Evolutionary conservation across 495 filamentous ascomycete genomes (phyloP), one percentile per base, ranked within the genome.

Genomic region (Podospora pseudopauciseta): DNA sequence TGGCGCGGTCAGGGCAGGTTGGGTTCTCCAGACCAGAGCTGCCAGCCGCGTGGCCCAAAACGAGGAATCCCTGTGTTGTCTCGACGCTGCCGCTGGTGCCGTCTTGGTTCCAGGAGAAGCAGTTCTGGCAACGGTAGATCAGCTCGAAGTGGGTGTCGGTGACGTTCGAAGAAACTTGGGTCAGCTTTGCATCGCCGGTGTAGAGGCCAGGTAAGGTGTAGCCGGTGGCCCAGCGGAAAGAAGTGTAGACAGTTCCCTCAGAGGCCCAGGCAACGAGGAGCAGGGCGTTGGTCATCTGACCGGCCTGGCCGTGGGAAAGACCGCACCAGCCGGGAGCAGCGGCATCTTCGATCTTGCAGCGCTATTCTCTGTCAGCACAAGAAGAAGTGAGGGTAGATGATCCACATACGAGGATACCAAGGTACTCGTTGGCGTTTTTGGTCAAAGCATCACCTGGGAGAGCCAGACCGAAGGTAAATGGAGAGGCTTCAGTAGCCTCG

Each of bases 71-170:
- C 4, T 44, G 27, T 32, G 53, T 74, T 63, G 76, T 78, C 3
- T 73, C 73, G 1, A 76, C 72, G 27, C 56, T 74, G 5, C 61
- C 72, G 18, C 7, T 62, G 65, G 32, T 66, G 11, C 74, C 71
- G 16, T 67, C 76, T 63, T 76, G 73, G 64, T 74, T 76, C 86
- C 88, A 90, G 2, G 76, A 76, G 53, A 86, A 80, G 76, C 89
- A 91, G 74, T 84, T 80, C 71, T 87, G 77, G 79, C 89, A 91
- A 26, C 85, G 81, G 76, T 88, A 90, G 32, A 89, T 82, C 20
- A 88, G 73, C 63, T 83, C 83, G 73, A 84, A 91, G 71, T 80
- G 69, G 54, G 77, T 79, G 58, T 80, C 75, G 71, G 84, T 88
- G 67, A 88, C 75, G 60, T 73, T 81, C n/a, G 82, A 79, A n/a